Conservation (phyloP, 352 stramenopile species). For the Peronosclerospora sorghi region DNA sequence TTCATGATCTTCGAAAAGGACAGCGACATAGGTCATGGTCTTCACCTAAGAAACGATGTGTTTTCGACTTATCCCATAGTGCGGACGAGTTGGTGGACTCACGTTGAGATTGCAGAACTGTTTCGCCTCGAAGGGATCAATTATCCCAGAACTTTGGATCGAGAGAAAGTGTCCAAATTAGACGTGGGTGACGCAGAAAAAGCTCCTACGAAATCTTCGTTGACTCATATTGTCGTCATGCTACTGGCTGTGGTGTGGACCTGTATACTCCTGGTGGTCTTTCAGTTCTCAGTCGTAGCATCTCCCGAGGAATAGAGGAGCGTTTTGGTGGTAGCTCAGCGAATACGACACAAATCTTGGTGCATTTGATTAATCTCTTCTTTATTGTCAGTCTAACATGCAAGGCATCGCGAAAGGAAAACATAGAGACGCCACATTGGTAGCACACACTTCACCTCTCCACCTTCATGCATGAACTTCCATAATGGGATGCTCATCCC, state of each 20-base stretch:
- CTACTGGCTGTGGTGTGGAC: slow-evolving; percentile 55
- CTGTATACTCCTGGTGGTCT: slow-evolving; percentile 64
- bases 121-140: slow-evolving; percentile 56
- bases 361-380: slow-evolving; percentile 25
- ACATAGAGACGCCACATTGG: slow-evolving; percentile 11
- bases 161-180: slow-evolving; percentile 50
- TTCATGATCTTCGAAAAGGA: slow-evolving; percentile 69
- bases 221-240: slow-evolving; percentile 45
- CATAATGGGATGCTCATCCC: slow-evolving; percentile 7
- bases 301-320: slow-evolving; percentile 1
- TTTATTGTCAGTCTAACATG: slow-evolving; percentile 31
- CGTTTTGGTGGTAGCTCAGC: background rate
- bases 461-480: slow-evolving; percentile 3
- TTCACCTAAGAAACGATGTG: slow-evolving; percentile 4
- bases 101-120: slow-evolving; percentile 49
- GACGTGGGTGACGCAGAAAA: slow-evolving; percentile 1
- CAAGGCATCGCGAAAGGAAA: slow-evolving; percentile 16
- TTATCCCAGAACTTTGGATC: slow-evolving; percentile 64
- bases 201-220: slow-evolving; percentile 15
- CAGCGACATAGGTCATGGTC: slow-evolving; percentile 28
- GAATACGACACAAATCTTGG: slow-evolving; percentile 15
- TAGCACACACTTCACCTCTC: slow-evolving; percentile 4
- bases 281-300: slow-evolving; percentile 10
- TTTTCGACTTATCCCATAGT: slow-evolving; percentile 8
- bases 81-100: slow-evolving; percentile 47